Percentiles rank a stretch among this genome's conserved stretches.
Conservation (phyloP, 2,329 filamentous ascomycete species). For the Venturia nashicola region DNA sequence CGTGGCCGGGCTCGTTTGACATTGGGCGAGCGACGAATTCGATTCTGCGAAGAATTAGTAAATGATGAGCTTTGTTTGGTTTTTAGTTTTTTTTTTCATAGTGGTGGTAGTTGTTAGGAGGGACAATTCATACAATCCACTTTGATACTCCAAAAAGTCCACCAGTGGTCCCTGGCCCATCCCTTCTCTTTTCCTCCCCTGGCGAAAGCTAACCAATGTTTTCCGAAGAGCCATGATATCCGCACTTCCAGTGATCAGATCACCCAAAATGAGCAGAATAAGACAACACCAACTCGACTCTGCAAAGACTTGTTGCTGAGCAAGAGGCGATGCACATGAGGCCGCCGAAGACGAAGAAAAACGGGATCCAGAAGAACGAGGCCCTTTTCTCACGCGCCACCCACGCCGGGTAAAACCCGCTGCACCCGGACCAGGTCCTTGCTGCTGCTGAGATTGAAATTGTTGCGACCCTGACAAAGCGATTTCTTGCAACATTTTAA, state of each 20-base stretch:
- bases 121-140: not conserved
- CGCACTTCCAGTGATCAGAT: constrained; percentile 29
- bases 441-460: no score
- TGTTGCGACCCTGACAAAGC: constrained; percentile 8
- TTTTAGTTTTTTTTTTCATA: not conserved
- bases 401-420: not conserved
- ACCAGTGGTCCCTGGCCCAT: not conserved
- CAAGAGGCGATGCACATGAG: not conserved
- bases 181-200: not conserved
- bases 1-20: not conserved
- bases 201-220: not conserved
- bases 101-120: not conserved
- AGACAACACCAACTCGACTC: constrained; percentile 24
- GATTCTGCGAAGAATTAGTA: not conserved
- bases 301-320: not conserved
- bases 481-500: constrained; percentile 24
- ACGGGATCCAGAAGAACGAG: no score
- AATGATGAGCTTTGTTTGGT: not conserved
- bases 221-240: constrained; percentile 15
- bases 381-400: no score
- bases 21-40: not conserved
- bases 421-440: no score
- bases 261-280: constrained; percentile 27
- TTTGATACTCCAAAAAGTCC: not conserved
- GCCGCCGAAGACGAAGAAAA: no score